Conservation (phyloP, 306 rosid genomes). For the Crotalaria pallida region DNA sequence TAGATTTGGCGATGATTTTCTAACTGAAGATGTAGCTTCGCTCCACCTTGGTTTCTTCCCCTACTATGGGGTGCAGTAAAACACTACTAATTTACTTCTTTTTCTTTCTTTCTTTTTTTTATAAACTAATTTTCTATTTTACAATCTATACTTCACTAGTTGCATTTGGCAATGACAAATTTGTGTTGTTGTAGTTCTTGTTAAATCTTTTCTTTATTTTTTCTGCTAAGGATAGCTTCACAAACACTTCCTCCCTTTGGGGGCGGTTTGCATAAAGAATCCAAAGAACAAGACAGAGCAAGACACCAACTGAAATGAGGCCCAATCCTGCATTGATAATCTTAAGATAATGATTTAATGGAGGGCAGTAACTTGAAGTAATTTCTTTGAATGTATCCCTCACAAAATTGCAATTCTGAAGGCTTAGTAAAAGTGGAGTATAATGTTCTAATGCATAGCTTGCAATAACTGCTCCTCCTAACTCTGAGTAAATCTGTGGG, state of each 20-base stretch:
- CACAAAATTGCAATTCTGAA: constrained; percentile 86
- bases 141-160: constrained; percentile 27
- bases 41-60: constrained; percentile 54
- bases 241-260: constrained; percentile 82
- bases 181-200: constrained; percentile 16
- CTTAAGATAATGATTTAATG: constrained; percentile 60
- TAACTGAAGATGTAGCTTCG: constrained; percentile 54
- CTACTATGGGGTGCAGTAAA: background rate
- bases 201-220: constrained; percentile 30
- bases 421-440: constrained; percentile 63
- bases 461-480: constrained; percentile 64
- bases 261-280: constrained; percentile 83
- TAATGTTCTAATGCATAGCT: constrained; percentile 86
- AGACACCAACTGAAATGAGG: constrained; percentile 65
- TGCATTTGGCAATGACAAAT: constrained; percentile 22
- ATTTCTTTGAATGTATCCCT: constrained; percentile 71
- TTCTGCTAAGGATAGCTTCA: constrained; percentile 31
- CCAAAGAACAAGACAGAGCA: constrained; percentile 90
- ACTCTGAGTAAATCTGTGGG: constrained; percentile 56
- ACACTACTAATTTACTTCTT: background rate
- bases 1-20: background rate
- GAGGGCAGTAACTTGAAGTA: constrained; percentile 62
- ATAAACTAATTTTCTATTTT: background rate
- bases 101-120: background rate
- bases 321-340: constrained; percentile 68